phyloP scores from a whole-genome alignment of 805 yeast species.

The Kuraishia hungarica region DNA sequence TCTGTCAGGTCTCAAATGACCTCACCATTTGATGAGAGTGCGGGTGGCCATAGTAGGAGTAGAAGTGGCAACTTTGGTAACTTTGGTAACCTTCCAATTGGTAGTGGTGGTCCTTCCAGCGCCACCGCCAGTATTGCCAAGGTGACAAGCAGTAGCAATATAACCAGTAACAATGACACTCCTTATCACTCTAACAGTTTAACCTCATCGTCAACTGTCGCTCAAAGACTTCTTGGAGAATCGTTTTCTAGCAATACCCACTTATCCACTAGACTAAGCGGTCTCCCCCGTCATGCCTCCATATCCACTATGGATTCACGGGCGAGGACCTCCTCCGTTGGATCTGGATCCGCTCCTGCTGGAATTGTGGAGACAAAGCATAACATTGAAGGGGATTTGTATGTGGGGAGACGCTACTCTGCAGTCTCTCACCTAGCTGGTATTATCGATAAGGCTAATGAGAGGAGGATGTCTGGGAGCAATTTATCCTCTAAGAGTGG shows the following conservation, averaged over 20 bases:
- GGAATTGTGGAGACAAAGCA: constrained; percentile 12
- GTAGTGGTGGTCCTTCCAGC: not conserved
- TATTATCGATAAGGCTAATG: constrained; percentile 6
- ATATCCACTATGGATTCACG: constrained; percentile 9
- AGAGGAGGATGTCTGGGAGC: not conserved
- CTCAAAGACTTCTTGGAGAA: not conserved
- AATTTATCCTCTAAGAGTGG: not conserved
- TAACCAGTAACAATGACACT: not conserved
- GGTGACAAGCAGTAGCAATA: too few relatives aligned
- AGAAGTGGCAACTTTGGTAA: too few relatives aligned
- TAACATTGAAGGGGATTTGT: constrained; percentile 12
- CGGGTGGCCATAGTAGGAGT: not conserved
- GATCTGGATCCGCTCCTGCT: constrained; percentile 7
- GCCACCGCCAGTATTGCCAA: not conserved
- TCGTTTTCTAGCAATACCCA: not conserved
- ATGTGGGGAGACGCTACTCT: constrained; percentile 9
- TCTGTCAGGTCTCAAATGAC: constrained; percentile 6
- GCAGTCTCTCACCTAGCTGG: constrained; percentile 14
- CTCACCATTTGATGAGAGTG: constrained; percentile 1
- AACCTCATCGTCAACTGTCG: not conserved
- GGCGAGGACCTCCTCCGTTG: constrained; percentile 23
- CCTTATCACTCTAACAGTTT: not conserved
- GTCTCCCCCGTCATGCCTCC: not conserved
- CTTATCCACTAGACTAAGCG: not conserved
- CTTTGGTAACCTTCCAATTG: not conserved